Evolutionary conservation across 2,329 filamentous ascomycete species (phyloP).

Genomic region (Trichophyton schoenleinii): DNA sequence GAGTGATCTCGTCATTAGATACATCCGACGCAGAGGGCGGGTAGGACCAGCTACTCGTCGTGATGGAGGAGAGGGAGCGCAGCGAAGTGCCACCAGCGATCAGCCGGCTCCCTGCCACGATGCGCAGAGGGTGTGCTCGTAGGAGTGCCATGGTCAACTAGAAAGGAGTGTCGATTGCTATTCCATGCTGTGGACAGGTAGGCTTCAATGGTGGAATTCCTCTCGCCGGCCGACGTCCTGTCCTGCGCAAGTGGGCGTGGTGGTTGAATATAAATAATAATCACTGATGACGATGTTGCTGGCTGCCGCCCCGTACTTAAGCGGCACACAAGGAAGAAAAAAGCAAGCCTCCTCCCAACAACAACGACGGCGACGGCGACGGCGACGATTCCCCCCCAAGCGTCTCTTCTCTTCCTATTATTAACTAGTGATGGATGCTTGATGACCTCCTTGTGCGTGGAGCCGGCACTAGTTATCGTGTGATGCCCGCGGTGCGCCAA

Average conservation of each 20-base stretch:
- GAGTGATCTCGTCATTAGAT: conserved; percentile 63
- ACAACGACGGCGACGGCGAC: background rate
- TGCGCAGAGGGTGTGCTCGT: background rate
- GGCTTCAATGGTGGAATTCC: background rate
- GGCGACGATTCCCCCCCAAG: background rate
- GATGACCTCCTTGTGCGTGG: background rate
- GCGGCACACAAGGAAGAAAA: background rate
- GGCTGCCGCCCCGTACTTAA: background rate
- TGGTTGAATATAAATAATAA: background rate
- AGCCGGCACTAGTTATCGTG: background rate
- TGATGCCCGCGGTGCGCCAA: background rate
- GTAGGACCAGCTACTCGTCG: conserved; percentile 25
- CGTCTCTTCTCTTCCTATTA: background rate
- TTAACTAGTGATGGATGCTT: no score
- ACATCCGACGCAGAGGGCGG: conserved; percentile 40
- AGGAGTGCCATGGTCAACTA: background rate
- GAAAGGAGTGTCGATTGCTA: background rate
- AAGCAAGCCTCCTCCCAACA: background rate
- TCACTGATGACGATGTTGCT: background rate
- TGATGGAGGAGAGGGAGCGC: conserved; percentile 4
- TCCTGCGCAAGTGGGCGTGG: background rate
- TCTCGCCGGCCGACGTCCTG: background rate
- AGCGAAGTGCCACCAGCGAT: background rate
- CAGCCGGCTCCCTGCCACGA: background rate
- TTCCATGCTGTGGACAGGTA: background rate